Base-by-base conservation (phyloP, 345 rosid genomes). In the Lepidium sativum region DNA sequence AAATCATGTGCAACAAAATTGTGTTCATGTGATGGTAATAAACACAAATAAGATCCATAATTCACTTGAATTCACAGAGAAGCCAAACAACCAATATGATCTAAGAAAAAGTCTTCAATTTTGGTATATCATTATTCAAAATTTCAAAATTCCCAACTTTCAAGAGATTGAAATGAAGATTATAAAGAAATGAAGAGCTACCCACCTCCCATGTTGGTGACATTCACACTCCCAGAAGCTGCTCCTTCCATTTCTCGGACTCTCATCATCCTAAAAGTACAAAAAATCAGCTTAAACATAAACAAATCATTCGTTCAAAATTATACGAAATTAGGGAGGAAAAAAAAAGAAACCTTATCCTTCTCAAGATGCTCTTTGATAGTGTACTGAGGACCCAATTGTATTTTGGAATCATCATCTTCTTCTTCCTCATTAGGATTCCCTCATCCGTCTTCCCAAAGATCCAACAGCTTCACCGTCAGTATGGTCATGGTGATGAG, bases 201-300 rank as follows among this genome's bases (percentile, higher is more conserved):
- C 33, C 10, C 45, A 87, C 91, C 95, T 83, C 89, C 95, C 76
- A 87, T 79, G 70, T 66, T 82, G 68, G 78, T 75, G 40, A 83
- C 72, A 70, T 87, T 87, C 48, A 87, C 89, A 73, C 80, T 54
- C 91, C 89, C 14, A 87, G 83, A 63, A 87, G 95, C 78, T 87
- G 88, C 68, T 87, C 86, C 72, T 87, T 87, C 95, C 95, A 87
- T 53, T 85, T 87, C 91, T 79, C 49, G 85, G 66, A 73, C 91
- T 85, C 76, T 87, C 95, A 70, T 87, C 95, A 79, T 87, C 89
- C 95, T 87, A 62, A 15, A 45, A 4, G 34, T 12, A 38, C 2
- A 40, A 13, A n/a, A 10, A 54, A 4, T 9, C 43, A 73, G 12
- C 51, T 60, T 53, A 33, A 8, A 1, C 38, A 10, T 9, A 8